phyloP scores from a whole-genome alignment of 139 green algal genomes.

The Micractinium sp. region DNA sequence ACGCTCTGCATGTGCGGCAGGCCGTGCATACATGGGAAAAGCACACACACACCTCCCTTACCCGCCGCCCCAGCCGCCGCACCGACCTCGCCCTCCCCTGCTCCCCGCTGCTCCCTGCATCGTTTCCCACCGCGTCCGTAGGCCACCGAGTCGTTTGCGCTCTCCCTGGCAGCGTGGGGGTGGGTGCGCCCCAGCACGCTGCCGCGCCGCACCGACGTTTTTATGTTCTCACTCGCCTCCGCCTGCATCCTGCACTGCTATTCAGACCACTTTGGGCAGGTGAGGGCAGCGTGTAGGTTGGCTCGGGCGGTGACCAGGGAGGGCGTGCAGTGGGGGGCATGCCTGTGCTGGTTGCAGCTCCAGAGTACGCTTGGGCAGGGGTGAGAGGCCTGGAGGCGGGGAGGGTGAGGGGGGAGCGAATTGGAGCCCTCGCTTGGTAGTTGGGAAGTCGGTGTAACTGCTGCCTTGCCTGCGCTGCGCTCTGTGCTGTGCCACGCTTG shows the following conservation, averaged over 20 bases:
- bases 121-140: neutral
- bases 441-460: too few relatives aligned
- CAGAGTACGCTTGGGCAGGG: too few relatives aligned
- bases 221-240: conserved; percentile 80
- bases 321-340: too few relatives aligned
- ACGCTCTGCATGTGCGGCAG: too few relatives aligned
- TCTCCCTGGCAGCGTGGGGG: conserved; percentile 62
- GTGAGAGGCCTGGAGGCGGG: too few relatives aligned
- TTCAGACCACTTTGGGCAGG: conserved; percentile 33
- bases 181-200: conserved; percentile 43
- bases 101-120: neutral
- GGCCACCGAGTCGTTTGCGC: conserved; percentile 76
- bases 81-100: neutral
- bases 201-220: conserved; percentile 73
- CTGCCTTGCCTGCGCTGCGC: neutral
- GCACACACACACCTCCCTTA: too few relatives aligned
- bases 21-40: too few relatives aligned
- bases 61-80: neutral
- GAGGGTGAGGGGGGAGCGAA: neutral
- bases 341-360: too few relatives aligned
- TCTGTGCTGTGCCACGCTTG: too few relatives aligned
- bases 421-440: neutral
- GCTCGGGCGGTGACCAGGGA: too few relatives aligned
- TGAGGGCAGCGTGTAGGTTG: neutral
- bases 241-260: conserved; percentile 94